Evolutionary conservation across 2,329 filamentous ascomycete genomes (phyloP).

Genomic region (Fusarium veterinarium): DNA sequence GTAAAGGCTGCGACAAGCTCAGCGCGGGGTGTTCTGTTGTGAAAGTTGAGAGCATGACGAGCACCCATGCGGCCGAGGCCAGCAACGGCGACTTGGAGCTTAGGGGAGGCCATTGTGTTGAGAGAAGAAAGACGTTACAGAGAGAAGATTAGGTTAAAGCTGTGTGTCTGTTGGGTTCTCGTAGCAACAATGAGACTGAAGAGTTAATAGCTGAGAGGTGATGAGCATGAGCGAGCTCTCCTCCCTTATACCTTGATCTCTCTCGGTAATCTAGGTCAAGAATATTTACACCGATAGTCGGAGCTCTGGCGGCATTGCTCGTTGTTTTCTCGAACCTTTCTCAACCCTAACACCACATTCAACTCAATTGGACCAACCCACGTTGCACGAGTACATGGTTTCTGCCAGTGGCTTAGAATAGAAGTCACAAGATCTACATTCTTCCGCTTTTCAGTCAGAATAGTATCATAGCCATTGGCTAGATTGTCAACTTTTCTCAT

Average conservation of each 20-base stretch:
- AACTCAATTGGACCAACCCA: conserved; percentile 3
- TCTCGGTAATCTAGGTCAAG: background rate
- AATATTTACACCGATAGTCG: conserved; percentile 10
- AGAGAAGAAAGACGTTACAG: background rate
- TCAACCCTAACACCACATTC: background rate
- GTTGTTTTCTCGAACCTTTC: background rate
- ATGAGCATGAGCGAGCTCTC: conserved; percentile 11
- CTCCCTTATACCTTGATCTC: conserved; percentile 24
- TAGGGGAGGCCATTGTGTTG: conserved; percentile 36
- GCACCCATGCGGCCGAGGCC: conserved; percentile 45
- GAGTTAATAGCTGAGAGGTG: background rate
- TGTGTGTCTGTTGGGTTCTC: background rate
- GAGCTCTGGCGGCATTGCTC: conserved; percentile 5
- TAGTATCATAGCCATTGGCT: background rate
- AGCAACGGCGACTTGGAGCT: conserved; percentile 41
- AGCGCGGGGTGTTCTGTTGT: conserved; percentile 41
- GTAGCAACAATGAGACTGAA: background rate
- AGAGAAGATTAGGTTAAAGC: background rate
- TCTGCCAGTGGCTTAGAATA: background rate
- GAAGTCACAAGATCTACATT: conserved; percentile 17
- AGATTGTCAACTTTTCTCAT: background rate
- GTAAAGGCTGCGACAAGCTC: conserved; percentile 44
- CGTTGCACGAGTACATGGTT: background rate
- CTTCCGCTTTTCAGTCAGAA: background rate
- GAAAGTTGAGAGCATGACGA: conserved; percentile 45